Percentiles rank a stretch among this genome's conserved stretches.
These are phyloP conservation scores for Medicago truncatula DNA, from an alignment of 306 rosid genomes.

Conservation along the genomic window DNA sequence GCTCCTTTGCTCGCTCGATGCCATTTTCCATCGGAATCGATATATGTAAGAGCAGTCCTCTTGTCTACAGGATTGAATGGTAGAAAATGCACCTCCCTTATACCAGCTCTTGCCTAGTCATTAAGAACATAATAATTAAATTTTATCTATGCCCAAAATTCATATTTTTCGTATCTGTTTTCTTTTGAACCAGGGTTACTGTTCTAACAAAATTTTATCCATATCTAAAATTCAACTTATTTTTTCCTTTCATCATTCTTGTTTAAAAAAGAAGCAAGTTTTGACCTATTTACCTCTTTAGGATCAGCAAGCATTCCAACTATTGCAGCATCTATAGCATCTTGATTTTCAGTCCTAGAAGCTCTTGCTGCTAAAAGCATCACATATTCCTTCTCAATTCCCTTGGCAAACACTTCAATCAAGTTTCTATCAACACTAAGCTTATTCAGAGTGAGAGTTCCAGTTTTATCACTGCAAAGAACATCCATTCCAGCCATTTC, in stretches of 20 bases:
- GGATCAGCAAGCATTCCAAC: constrained; percentile 98
- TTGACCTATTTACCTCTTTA: constrained; percentile 67
- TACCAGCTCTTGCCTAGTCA: constrained; percentile 85
- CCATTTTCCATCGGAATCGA: constrained; percentile 84
- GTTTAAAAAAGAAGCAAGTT: neutral
- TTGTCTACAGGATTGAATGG: constrained; percentile 97
- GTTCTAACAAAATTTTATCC: no score
- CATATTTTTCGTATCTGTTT: neutral
- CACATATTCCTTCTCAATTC: constrained; percentile 82
- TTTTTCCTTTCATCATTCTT: neutral
- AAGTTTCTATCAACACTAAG: constrained; percentile 78
- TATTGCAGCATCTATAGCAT: constrained; percentile 96
- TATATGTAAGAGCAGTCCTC: constrained; percentile 96
- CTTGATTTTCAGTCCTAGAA: constrained; percentile 93
- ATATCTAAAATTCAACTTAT: no score
- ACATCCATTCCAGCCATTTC: constrained; percentile 99
- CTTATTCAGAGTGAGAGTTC: constrained; percentile 91
- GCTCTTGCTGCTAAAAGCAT: constrained; percentile 94
- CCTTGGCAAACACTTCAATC: constrained; percentile 85
- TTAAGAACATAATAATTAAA: constrained; percentile 31
- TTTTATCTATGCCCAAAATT: neutral
- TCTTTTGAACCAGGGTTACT: no score
- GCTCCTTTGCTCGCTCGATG: constrained; percentile 97
- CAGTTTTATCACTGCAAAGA: constrained; percentile 96
- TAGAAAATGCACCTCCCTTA: constrained; percentile 87